These are phyloP conservation scores for Carex cristatella DNA, from an alignment of 176 grass and related monocot genomes.

Conservation along the genomic window DNA sequence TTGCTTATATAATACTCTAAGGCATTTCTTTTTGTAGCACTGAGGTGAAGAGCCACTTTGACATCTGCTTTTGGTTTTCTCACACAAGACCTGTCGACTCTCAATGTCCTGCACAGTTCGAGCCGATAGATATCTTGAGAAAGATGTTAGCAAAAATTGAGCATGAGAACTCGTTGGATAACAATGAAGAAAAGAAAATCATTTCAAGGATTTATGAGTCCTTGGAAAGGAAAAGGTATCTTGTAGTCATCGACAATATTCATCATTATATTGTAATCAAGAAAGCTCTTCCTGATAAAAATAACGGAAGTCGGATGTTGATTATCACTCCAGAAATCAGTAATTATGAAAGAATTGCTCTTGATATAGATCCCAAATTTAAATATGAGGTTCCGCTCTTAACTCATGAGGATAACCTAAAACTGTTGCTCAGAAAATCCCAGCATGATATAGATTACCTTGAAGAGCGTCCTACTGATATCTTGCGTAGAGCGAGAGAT, in stretches of 20 bases:
- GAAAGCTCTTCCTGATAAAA: not conserved
- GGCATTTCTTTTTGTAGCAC: not conserved
- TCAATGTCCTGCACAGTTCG: not conserved
- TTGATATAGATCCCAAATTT: not conserved
- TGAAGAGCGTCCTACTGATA: too few relatives aligned
- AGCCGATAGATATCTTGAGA: not conserved
- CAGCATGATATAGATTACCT: not conserved
- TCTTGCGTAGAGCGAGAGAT: too few relatives aligned
- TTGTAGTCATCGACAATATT: not conserved
- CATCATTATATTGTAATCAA: not conserved
- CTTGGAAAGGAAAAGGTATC: not conserved
- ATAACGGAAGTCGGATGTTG: not conserved
- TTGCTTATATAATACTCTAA: too few relatives aligned
- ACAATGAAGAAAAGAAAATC: not conserved
- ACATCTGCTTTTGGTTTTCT: not conserved
- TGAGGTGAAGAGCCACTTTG: not conserved
- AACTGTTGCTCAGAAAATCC: not conserved
- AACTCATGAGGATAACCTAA: not conserved
- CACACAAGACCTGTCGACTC: not conserved
- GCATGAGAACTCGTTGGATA: not conserved
- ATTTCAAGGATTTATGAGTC: not conserved
- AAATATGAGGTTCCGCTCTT: not conserved
- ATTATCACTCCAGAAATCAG: not conserved
- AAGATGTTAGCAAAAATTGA: not conserved
- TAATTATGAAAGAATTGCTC: not conserved